Percentiles rank a stretch among this genome's conserved stretches.
Evolutionary conservation across 1,284 basidiomycete genomes (phyloP).

Genomic region (Malassezia caprae): DNA sequence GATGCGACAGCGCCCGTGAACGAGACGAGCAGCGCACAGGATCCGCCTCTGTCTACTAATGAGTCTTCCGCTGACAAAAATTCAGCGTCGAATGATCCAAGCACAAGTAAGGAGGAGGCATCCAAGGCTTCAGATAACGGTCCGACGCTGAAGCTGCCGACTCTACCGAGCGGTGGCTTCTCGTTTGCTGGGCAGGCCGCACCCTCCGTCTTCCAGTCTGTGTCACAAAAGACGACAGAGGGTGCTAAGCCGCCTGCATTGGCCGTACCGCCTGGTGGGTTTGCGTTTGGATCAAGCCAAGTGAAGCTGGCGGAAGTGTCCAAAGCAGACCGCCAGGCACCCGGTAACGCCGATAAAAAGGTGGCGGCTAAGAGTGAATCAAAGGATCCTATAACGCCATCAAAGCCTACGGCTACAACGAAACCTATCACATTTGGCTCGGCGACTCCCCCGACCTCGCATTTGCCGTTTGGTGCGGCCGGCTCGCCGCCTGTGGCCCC

Average conservation of each 20-base stretch:
- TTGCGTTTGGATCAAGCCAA: conserved; percentile 8
- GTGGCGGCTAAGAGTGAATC: no score
- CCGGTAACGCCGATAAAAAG: not conserved
- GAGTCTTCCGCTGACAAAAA: not conserved
- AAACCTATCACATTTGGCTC: conserved; percentile 14
- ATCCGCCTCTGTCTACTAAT: not conserved
- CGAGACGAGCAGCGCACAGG: not conserved
- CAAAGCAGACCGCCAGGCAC: not conserved
- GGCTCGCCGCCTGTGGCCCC: conserved; percentile 6
- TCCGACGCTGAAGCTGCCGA: not conserved
- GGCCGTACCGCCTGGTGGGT: conserved; percentile 12
- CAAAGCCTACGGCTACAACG: not conserved
- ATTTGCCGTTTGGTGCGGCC: not conserved
- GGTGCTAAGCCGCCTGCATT: conserved; percentile 9
- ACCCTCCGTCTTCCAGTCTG: not conserved
- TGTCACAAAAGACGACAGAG: not conserved
- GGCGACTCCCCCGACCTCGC: not conserved
- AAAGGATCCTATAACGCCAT: not conserved
- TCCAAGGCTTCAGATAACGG: not conserved
- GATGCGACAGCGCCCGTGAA: not conserved
- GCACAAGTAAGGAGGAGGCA: not conserved
- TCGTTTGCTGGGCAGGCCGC: conserved; percentile 11
- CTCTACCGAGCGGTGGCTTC: conserved; percentile 8
- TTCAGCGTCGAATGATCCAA: not conserved
- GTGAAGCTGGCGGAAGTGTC: not conserved